These are phyloP conservation scores for Trichosporon sp. DNA, from an alignment of 1,284 basidiomycete genomes.

Conservation along the genomic window DNA sequence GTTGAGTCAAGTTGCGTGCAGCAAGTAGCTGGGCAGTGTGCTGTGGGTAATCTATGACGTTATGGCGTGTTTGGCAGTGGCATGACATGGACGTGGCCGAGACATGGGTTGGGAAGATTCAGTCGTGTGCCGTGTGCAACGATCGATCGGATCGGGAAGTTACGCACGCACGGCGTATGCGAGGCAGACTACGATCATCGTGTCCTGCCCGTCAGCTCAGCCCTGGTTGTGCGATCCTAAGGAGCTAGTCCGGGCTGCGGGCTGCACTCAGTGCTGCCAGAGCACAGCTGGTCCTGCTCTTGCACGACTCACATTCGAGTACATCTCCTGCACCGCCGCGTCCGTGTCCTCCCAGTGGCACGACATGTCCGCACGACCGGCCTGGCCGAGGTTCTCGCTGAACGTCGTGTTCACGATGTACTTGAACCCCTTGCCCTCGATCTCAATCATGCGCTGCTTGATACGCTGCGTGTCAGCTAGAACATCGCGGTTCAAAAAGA, in stretches of 20 bases:
- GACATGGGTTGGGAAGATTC: not conserved
- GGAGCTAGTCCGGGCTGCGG: no score
- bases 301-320: constrained; percentile 40
- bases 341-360: constrained; percentile 49
- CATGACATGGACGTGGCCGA: not conserved
- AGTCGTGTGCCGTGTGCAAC: not conserved
- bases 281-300: no score
- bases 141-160: not conserved
- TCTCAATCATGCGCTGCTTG: constrained; percentile 42
- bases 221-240: no score
- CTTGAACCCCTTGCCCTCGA: constrained; percentile 45
- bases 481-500: not conserved
- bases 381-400: constrained; percentile 45
- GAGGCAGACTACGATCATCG: constrained; percentile 42
- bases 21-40: not conserved
- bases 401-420: constrained; percentile 40
- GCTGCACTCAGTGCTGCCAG: no score
- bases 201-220: constrained; percentile 28
- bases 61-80: not conserved
- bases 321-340: constrained; percentile 43
- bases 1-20: not conserved
- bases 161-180: constrained; percentile 40
- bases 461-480: constrained; percentile 27
- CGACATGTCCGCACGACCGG: constrained; percentile 46
- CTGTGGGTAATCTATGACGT: not conserved